Evolutionary conservation across 2,329 filamentous ascomycete species (phyloP), one percentile per base, ranked within the genome.

Genomic region (Aureobasidium sp.): DNA sequence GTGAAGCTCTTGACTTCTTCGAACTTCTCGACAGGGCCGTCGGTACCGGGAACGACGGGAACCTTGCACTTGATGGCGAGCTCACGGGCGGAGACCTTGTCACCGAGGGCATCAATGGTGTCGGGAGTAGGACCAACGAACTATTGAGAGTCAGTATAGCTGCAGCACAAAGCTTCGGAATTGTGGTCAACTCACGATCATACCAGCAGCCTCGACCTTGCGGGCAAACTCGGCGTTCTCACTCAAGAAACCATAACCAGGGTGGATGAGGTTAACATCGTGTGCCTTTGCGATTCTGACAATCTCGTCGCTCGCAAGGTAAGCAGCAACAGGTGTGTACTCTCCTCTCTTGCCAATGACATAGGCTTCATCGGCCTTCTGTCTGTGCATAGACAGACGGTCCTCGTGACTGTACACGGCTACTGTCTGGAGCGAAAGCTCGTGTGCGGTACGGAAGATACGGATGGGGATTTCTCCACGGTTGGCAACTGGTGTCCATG

Each of bases 341-440:
- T 99, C 91, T 68, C 94, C 94, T 67, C 93, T 90, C 78, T 91
- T 90, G 72, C 94, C 94, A 80, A 99, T 99, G 79, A 96, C 91
- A 79, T 99, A 99, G 70, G 94, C 94, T 81, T 99, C 94, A 74
- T 99, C 94, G 77, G 94, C 94, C 87, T 99, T 97, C 78, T 99
- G 94, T 78, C 94, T 85, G 81, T 99, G 94, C 94, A 97, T 97
- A 76, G 90, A 91, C 71, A 99, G 85, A 73, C 94, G 91, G 77
- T 99, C 94, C 82, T 99, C 94, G 85, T 97, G 94, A 79, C 86
- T 92, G 84, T 89, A 95, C 77, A 95, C 87, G 62, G 90, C 90
- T 65, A 94, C 88, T 37, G 90, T 96, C 82, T 97, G 93, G 67
- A 97, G 85, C 47, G 93, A 97, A 74, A 97, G 85, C 81, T 97